phyloP scores from a whole-genome alignment of 2,329 filamentous ascomycete species.

The Fusarium musae region DNA sequence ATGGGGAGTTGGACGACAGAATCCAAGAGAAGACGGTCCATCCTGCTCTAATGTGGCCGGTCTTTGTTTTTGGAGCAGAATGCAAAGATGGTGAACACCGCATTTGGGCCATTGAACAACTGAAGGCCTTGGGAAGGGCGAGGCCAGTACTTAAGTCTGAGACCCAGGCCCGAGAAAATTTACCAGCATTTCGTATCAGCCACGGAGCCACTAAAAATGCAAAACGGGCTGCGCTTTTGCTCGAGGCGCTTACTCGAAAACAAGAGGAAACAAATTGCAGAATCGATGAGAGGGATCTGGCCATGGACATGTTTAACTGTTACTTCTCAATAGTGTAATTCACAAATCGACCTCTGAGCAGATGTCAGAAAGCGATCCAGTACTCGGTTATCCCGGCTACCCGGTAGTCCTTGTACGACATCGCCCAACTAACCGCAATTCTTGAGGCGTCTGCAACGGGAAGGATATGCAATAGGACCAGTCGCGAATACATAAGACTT shows the following conservation, averaged over 20 bases:
- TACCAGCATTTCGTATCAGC: conserved; percentile 2
- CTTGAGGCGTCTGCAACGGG: accelerated
- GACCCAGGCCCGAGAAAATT: not conserved
- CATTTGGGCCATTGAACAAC: not conserved
- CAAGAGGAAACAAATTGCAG: not conserved
- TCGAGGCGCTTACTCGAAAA: not conserved
- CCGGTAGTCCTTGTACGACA: not conserved
- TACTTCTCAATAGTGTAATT: conserved; percentile 3
- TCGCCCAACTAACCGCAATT: not conserved
- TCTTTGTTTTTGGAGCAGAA: not conserved
- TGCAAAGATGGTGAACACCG: not conserved
- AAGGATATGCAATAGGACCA: not conserved
- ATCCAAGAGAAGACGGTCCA: not conserved
- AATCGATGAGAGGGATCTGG: not conserved
- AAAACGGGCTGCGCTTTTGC: not conserved
- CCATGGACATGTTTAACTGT: conserved; percentile 8
- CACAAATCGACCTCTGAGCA: not conserved
- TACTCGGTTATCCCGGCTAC: accelerated
- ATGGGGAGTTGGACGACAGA: not conserved
- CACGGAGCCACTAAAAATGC: conserved; percentile 3
- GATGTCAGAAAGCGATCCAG: accelerated
- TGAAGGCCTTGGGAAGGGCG: not conserved
- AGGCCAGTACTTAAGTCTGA: not conserved
- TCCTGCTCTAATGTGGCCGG: not conserved
- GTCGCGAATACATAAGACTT: accelerated